These are phyloP conservation scores for Irineochytrium annulatum DNA, from an alignment of 192 early-diverging fungal species.

Conservation along the genomic window DNA sequence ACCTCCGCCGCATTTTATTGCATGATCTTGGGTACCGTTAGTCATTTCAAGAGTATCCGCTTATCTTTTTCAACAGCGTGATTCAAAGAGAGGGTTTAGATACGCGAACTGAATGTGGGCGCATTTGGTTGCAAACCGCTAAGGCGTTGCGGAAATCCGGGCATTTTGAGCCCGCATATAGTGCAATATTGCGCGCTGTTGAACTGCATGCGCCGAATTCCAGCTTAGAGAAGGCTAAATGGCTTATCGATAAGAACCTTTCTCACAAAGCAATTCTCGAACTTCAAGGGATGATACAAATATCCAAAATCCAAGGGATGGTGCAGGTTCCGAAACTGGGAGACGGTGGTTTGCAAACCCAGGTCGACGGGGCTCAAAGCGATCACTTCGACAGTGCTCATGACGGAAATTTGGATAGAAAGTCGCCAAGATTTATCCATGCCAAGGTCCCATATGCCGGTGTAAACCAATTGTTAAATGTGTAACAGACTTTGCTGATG, in stretches of 20 bases:
- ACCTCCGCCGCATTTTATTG: constrained; percentile 50
- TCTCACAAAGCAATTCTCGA: constrained; percentile 52
- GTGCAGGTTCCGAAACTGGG: background rate
- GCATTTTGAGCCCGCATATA: constrained; percentile 54
- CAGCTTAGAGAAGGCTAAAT: constrained; percentile 57
- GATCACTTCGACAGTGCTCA: background rate
- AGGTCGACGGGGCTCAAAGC: background rate
- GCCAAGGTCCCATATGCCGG: constrained; percentile 6
- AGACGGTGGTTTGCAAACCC: background rate
- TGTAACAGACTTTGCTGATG: constrained; percentile 46
- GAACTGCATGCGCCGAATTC: constrained; percentile 33
- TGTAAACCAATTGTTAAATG: background rate
- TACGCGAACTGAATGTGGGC: constrained; percentile 42
- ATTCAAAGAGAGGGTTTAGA: background rate
- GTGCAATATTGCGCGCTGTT: constrained; percentile 53
- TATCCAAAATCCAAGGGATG: no score
- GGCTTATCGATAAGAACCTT: constrained; percentile 46
- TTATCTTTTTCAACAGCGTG: background rate
- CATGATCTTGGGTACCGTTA: constrained; percentile 21
- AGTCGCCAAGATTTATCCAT: background rate
- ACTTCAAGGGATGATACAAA: constrained; percentile 34
- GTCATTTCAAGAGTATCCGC: background rate
- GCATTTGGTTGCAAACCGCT: constrained; percentile 66
- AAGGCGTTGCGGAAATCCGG: constrained; percentile 52
- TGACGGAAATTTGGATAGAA: background rate